Percentiles rank a stretch among this genome's conserved stretches.
Conservation (phyloP, 768 basidiomycete genomes). For the Sporobolomyces pararoseus region DNA sequence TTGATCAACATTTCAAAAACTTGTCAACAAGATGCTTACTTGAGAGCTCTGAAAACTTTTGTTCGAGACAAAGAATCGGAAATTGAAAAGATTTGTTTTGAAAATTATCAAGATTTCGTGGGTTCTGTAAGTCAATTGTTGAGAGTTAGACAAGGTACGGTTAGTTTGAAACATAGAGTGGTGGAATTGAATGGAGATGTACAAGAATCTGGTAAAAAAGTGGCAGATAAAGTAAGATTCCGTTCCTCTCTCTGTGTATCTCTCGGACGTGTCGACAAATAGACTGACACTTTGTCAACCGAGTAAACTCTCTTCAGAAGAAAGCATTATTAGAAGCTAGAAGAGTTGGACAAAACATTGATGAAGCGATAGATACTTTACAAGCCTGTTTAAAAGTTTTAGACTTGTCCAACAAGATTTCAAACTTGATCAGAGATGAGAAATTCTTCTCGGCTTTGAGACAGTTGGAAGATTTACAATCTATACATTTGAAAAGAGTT, state of each 20-base stretch:
- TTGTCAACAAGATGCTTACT: constrained; percentile 67
- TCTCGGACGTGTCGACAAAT: too few species aligned
- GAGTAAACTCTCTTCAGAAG: too few species aligned
- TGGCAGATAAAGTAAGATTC: constrained; percentile 70
- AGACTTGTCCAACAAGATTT: constrained; percentile 86
- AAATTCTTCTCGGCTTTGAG: constrained; percentile 96
- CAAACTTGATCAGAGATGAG: constrained; percentile 85
- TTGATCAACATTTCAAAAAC: constrained; percentile 40
- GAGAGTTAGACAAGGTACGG: constrained; percentile 92
- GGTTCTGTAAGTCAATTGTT: constrained; percentile 94
- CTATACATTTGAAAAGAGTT: constrained; percentile 68
- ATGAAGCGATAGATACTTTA: constrained; percentile 92
- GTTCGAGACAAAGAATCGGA: constrained; percentile 91
- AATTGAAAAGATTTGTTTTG: constrained; percentile 90
- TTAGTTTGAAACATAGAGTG: constrained; percentile 85
- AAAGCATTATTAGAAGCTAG: constrained; percentile 79
- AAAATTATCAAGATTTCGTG: constrained; percentile 96
- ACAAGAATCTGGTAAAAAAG: constrained; percentile 74
- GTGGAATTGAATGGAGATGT: constrained; percentile 82
- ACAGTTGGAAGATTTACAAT: constrained; percentile 86
- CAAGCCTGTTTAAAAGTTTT: constrained; percentile 88
- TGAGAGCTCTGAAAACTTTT: constrained; percentile 77
- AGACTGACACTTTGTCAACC: too few species aligned
- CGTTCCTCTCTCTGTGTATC: neutral
- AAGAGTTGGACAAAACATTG: constrained; percentile 87